phyloP scores from a whole-genome alignment of 176 grass and related monocot genomes.

The Carex myosuroides region DNA sequence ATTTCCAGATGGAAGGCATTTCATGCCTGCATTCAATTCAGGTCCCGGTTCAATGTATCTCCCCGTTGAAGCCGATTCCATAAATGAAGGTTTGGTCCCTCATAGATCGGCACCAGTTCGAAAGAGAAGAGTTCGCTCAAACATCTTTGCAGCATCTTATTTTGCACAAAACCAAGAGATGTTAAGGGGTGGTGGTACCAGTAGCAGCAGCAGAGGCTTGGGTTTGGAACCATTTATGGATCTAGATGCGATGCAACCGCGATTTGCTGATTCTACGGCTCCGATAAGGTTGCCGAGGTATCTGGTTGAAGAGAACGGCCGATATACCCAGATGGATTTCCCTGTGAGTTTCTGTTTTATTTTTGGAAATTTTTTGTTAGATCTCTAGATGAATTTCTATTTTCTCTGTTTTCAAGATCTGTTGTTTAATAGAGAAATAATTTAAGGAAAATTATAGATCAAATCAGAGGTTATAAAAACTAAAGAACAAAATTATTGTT shows the following conservation, averaged over 20 bases:
- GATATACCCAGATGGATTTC: slow-evolving; percentile 6
- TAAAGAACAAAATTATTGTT: background rate
- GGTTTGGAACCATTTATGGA: slow-evolving; percentile 36
- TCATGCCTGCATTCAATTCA: slow-evolving; percentile 51
- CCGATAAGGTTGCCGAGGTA: slow-evolving; percentile 19
- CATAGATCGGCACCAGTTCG: slow-evolving; percentile 36
- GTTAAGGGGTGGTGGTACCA: slow-evolving; percentile 17
- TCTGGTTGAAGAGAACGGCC: slow-evolving; percentile 22
- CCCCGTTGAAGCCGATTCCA: slow-evolving; percentile 40
- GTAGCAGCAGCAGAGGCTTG: slow-evolving; percentile 1
- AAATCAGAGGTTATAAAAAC: background rate
- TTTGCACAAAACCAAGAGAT: slow-evolving; percentile 57
- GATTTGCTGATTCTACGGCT: slow-evolving; percentile 36
- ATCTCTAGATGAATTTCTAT: background rate
- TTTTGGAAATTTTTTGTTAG: background rate
- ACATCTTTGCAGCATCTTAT: slow-evolving; percentile 44
- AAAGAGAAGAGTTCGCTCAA: slow-evolving; percentile 63
- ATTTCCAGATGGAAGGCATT: slow-evolving; percentile 50
- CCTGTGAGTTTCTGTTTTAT: slow-evolving; percentile 10
- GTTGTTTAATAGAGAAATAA: background rate
- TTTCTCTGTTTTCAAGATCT: slow-evolving; percentile 6
- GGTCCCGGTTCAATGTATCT: slow-evolving; percentile 52
- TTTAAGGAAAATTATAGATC: background rate
- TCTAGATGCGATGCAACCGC: slow-evolving; percentile 43
- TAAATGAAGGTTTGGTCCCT: slow-evolving; percentile 43